Percentiles rank a stretch among this genome's conserved stretches.
Conservation (phyloP, 2,329 filamentous ascomycete genomes). For the Phaeophleospora eucalypticola region DNA sequence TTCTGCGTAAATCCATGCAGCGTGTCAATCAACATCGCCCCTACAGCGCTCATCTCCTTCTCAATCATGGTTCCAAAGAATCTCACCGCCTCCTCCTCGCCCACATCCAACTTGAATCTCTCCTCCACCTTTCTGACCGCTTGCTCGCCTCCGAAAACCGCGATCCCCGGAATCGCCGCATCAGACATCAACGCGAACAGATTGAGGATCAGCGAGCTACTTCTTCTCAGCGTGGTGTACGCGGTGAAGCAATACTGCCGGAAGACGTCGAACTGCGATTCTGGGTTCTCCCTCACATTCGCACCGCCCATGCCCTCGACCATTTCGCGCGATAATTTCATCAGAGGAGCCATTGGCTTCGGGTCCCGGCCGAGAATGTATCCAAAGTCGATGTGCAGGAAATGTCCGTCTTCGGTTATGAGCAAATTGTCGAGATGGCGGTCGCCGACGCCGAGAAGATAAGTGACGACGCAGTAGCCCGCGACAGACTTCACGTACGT, state of each 20-base stretch:
- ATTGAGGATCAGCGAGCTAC: conserved; percentile 85
- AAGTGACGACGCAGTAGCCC: conserved; percentile 97
- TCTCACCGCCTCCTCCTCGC: conserved; percentile 84
- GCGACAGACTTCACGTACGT: conserved; percentile 94
- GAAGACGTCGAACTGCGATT: conserved; percentile 73
- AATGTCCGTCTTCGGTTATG: conserved; percentile 82
- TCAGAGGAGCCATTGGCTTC: conserved; percentile 92
- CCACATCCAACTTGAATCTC: conserved; percentile 84
- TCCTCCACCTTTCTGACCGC: conserved; percentile 93
- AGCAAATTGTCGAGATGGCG: conserved; percentile 94
- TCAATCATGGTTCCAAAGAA: conserved; percentile 87
- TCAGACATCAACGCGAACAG: conserved; percentile 96
- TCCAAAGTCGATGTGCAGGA: conserved; percentile 98
- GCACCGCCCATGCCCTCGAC: conserved; percentile 93
- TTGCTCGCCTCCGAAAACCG: conserved; percentile 64
- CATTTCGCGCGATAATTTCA: conserved; percentile 98
- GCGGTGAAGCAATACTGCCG: conserved; percentile 95
- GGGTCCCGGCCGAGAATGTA: conserved; percentile 96
- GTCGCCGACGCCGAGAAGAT: conserved; percentile 92
- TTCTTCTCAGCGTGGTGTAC: conserved; percentile 86
- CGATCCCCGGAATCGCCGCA: conserved; percentile 93
- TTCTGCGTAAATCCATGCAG: conserved; percentile 92
- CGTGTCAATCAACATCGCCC: conserved; percentile 90
- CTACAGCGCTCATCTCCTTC: conserved; percentile 82
- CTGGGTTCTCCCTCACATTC: conserved; percentile 6